Evolutionary conservation across 805 yeast genomes (phyloP), one percentile per base, ranked within the genome.

Genomic region (Ogataea zsoltii): DNA sequence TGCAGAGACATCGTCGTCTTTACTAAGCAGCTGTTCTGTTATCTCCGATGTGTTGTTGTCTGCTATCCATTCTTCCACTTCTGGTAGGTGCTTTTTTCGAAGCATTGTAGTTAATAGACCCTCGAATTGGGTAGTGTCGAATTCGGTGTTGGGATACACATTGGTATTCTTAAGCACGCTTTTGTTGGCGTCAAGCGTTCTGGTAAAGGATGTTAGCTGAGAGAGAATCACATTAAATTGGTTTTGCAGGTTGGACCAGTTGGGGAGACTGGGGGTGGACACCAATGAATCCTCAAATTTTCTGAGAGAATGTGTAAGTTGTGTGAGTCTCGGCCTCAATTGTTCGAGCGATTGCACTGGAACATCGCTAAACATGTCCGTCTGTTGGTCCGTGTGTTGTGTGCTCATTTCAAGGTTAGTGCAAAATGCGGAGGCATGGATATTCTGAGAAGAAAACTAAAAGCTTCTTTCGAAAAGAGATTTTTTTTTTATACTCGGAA

Each of bases 51-150:
- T 39, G 28, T 47, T 41, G 21, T 62, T 58, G 14, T 65, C 61
- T 15, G 73, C 72, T 7, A 90, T 77, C 97, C 98, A 92, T 38
- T 80, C 86, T 41, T 82, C 87, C 2, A 92, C 96, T 51, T 91
- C 97, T 0, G 99, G 98, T 10, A 88, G 70, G 40, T 85, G 84
- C 61, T 91, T 92, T 62, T 91, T 94, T 47, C 98, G 76, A 48
- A 94, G 65, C 48, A 94, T 70, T 0, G 97, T 90, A 0, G 96
- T 86, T 41, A 91, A 68, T 29, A 94, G 72, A 2, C 89, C 87
- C 57, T 87, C 91, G 52, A 88, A 91, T 35, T 88, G 85, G 1
- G 88, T 78, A 0, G 95, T 80, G 7, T 97, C 97, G 61, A 92
- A 94, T 16, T 77, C 76, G 0, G 91, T 85, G 43, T 88, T 70